Base-by-base conservation (phyloP, 2,329 filamentous ascomycete genomes). In the Arachnopeziza araneosa region DNA sequence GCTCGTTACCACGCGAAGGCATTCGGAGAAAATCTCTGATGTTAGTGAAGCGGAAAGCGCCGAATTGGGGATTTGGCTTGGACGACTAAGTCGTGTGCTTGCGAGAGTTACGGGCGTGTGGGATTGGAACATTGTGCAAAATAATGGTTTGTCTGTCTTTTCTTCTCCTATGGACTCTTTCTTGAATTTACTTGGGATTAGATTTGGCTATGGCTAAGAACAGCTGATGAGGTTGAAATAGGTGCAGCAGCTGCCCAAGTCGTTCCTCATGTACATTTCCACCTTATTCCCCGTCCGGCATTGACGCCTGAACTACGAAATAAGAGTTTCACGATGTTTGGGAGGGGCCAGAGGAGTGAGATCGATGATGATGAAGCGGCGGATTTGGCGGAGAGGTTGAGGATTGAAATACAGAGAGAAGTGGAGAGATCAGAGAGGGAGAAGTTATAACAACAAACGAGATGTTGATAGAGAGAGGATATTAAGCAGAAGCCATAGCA, bases 81-180 rank as follows among this genome's bases (percentile, higher is more conserved):
- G 90, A 36, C 74, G 93, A 2, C 77, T 97, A 1, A 90, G 89
- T 21, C 78, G 83, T 22, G 89, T 90, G 0, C 80, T 96, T 48
- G 82, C 85, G 32, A 80, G 79, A 56, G 84, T 86, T 0, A 90
- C 87, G 1, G 88, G 87, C 10, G 83, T 91, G 1, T 80, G 80
- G 55, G 93, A 97, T 76, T 98, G 93, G 89, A 99, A 99, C 74
- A 86, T 98, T 30, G 91, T 98, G 58, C 93, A 98, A 78, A 98
- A 98, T 73, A 98, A 56, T 56, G 54, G 54, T 56, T 21, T 26
- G n/a, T 30, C n/a, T 9, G 17, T 26, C 14, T 30, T n/a, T 26
- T 24, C 23, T 8, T 24, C 6, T 24, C 19, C 14, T 19, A 7
- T 9, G 52, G 30, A 52, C 32, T n/a, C n/a, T n/a, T n/a, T n/a